Evolutionary conservation across 148 eudicot species (phyloP), one percentile per base, ranked within the genome.

Genomic region (Rheum nobile): DNA sequence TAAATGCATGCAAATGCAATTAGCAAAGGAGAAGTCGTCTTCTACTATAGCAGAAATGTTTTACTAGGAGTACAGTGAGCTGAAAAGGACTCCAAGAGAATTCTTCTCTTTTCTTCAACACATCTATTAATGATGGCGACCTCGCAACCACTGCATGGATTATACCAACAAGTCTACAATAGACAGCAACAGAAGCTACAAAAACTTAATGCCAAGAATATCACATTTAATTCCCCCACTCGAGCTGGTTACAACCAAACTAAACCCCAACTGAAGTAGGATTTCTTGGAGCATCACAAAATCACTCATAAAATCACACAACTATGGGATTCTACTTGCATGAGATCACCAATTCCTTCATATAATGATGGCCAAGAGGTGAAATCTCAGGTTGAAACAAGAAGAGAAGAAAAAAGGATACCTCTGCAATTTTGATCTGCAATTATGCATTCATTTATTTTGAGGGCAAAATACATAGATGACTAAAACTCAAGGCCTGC

Each of bases 111-210:
- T 22, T 54, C 61, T 61, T 13, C 35, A 61, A 28, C 67, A 29
- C 34, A 59, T 59, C 16, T 29, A 65, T 65, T 17, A 17, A 65
- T 65, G 70, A 65, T 34, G 31, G 34, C 13, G 67, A 57, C 67
- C 32, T 57, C 32, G 39, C 70, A 65, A 65, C 70, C n/a, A 65
- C 70, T 34, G n/a, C 70, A 65, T 28, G 67, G 67, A 24, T 57
- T 28, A 63, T 65, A 65, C 21, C 21, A 12, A 26, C 17, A 24
- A 28, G 31, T 28, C 67, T 57, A 59, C 35, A 26, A 59, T 12
- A 26, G 3, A 59, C 67, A 59, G 32, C 35, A 59, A 28, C 34
- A 50, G 26, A 57, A 24, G 61, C 61, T 17, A 13, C n/a, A 19
- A n/a, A 5, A 50, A 41, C 43, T n/a, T 50, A 21, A 57, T 57